Percentiles rank a stretch among this genome's conserved stretches.
Conservation (phyloP, 768 basidiomycete genomes). For the Trametes maxima region DNA sequence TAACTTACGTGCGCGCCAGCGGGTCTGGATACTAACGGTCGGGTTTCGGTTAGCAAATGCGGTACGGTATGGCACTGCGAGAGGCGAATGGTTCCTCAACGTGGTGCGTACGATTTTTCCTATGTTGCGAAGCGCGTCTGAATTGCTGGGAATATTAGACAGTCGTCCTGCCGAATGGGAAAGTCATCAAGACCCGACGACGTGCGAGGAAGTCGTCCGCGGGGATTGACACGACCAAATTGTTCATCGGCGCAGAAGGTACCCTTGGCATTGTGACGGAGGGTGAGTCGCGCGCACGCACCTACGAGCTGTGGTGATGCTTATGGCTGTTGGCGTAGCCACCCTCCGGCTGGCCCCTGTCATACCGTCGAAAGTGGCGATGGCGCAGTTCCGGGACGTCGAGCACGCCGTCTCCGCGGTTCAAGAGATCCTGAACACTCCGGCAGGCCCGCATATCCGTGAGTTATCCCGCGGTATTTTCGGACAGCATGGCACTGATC, state of each 20-base stretch:
- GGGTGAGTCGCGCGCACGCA: conserved; percentile 41
- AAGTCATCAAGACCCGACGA: conserved; percentile 84
- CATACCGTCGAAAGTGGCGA: conserved; percentile 82
- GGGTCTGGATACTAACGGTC: background rate
- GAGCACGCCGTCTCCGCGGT: conserved; percentile 79
- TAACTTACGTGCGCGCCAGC: background rate
- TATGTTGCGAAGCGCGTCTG: background rate
- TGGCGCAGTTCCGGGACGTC: conserved; percentile 85
- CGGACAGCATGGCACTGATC: background rate
- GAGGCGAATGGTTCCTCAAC: conserved; percentile 87
- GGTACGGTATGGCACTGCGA: conserved; percentile 85
- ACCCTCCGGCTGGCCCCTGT: conserved; percentile 82
- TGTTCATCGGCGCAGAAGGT: conserved; percentile 90
- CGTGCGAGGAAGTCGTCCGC: conserved; percentile 83
- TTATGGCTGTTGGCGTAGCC: conserved; percentile 42
- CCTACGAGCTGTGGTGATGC: background rate
- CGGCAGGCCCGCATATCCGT: conserved; percentile 75
- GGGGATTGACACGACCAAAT: conserved; percentile 84
- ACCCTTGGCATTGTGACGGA: conserved; percentile 91
- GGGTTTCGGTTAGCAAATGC: conserved; percentile 50
- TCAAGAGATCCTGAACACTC: conserved; percentile 66
- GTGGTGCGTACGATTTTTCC: conserved; percentile 46
- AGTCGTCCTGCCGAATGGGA: conserved; percentile 80
- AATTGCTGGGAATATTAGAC: conserved; percentile 49
- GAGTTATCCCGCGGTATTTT: conserved; percentile 16